Evolutionary conservation across 768 basidiomycete species (phyloP).

Genomic region (Neoboletus magnificus): DNA sequence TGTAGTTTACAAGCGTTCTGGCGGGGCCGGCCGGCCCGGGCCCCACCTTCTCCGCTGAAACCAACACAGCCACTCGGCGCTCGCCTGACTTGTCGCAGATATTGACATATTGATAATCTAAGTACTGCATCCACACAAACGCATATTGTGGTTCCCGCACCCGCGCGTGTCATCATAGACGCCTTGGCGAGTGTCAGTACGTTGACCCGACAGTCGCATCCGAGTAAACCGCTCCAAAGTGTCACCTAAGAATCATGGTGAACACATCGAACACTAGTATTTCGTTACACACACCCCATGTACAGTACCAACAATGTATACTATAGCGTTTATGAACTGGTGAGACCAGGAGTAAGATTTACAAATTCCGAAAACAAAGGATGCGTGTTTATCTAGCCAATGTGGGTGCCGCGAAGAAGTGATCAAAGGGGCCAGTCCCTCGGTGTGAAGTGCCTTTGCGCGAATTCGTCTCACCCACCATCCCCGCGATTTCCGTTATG

Average conservation of each 20-base stretch:
- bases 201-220: no score
- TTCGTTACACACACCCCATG: background rate
- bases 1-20: no score
- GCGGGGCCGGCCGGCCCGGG: no score
- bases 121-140: no score
- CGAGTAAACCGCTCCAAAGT: no score
- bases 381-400: background rate
- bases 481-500: constrained; percentile 46
- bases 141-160: no score
- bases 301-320: background rate
- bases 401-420: constrained; percentile 37
- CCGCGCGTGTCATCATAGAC: no score
- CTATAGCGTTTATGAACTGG: background rate
- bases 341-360: background rate
- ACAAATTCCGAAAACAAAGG: background rate
- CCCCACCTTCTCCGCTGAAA: no score
- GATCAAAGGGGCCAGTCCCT: constrained; percentile 40
- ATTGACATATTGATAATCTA: no score
- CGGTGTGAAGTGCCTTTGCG: background rate
- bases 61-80: no score
- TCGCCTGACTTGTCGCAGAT: no score
- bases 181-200: no score
- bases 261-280: background rate
- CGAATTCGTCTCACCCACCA: constrained; percentile 48
- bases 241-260: background rate